Evolutionary conservation across 495 filamentous ascomycete species (phyloP), one percentile per base, ranked within the genome.

Genomic region (Talaromyces proteolyticus): DNA sequence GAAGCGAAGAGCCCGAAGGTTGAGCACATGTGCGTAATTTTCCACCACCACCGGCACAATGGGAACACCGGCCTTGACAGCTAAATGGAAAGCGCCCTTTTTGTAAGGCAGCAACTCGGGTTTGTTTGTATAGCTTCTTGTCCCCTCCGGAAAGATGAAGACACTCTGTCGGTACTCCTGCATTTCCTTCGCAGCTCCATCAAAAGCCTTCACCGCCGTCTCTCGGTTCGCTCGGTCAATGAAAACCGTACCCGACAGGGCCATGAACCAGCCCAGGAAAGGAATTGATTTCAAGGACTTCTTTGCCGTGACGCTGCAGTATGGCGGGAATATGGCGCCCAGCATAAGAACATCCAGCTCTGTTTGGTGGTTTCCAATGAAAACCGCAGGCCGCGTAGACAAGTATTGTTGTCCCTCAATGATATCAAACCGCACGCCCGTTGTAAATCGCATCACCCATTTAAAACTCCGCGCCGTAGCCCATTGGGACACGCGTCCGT

Each of bases 251-350:
- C 90, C 88, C 37, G 82, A 88, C 18, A 97, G 75, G 34, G 81
- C 58, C 94, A 98, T 97, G 70, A 94, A 99, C 92, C 90, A 95
- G 45, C 93, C 93, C 39, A 99, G 73, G 62, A 99, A 85, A 2
- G 93, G 93, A n/a, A 84, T 66, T 40, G 77, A 79, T 57, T 83
- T 85, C 55, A 99, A 71, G 29, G 81, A 86, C 59, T 85, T 82
- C 79, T 99, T 99, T 37, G 92, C 90, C 4, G 91, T 96, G 42
- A 99, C 88, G 62, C 82, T 88, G 72, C 88, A 94, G 74, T 93
- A 90, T 49, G 83, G 85, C 11, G 93, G 94, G 74, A 95, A 96
- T 52, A 93, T 78, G 56, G 70, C 66, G 36, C 89, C 93, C 11
- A 97, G 78, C 78, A 97, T 85, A 45, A 95, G 76, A 25, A 99